Evolutionary conservation across 2,329 filamentous ascomycete species (phyloP), one percentile per base, ranked within the genome.

Genomic region (Byssochlamys sp.): DNA sequence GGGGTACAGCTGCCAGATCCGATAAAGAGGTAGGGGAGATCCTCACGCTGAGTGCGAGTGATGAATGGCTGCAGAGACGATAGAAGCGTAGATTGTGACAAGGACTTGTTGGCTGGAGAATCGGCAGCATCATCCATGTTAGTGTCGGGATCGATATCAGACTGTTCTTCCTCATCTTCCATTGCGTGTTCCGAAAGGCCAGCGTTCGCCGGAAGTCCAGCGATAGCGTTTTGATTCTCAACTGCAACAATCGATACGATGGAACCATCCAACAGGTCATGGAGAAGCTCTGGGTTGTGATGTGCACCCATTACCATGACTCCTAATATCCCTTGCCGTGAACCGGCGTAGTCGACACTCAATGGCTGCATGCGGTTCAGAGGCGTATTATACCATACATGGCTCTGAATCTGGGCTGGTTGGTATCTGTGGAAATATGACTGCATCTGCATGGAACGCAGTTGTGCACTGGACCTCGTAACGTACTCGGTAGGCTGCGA

Each of bases 361-460:
- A 80, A 78, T 0, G 81, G 79, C 9, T 71, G 69, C 24, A 72
- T 67, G 10, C 69, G 68, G 6, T 75, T 75, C 7, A 85, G 70
- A 0, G 81, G 75, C 3, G 69, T 69, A 3, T 72, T 63, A 26
- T 71, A 70, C 80, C 81, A 85, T 3, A 70, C 63, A 1, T 72
- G 67, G 39, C 66, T 67, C 29, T 58, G 62, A 25, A 67, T 50
- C 45, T 65, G 63, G 31, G 56, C 59, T 7, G 68, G 65, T 45
- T 68, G 67, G 19, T 68, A 67, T 64, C 70, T 63, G 64, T 85
- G 83, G 66, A 85, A 85, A 65, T 85, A 85, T 1, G 82, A 82
- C 60, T 84, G 78, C 60, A 79, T 81, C 60, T 84, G 81, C 81
- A 85, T 84, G 24, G 75, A 74, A 52, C 80, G 73, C 5, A 81